Evolutionary conservation across 176 grass and related monocot species (phyloP).

Genomic region (Alloteropsis semialata): DNA sequence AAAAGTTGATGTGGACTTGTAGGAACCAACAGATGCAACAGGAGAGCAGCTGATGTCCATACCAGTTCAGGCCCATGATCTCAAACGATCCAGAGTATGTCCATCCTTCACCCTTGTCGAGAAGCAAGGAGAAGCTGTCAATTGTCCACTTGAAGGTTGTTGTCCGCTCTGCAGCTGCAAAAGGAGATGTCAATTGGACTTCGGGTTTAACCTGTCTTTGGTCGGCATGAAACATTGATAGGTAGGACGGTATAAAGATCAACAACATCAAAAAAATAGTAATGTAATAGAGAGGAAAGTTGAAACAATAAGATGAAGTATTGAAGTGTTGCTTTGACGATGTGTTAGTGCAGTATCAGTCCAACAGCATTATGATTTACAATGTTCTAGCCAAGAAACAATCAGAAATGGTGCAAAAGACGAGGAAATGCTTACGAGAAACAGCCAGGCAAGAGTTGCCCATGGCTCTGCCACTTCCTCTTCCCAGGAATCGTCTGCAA

Average conservation of each 20-base stretch:
- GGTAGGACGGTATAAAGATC: neutral
- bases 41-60: neutral
- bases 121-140: slow-evolving; percentile 28
- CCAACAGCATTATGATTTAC: neutral
- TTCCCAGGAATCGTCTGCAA: neutral
- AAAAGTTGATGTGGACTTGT: neutral
- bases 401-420: neutral
- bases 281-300: neutral
- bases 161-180: neutral
- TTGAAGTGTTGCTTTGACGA: neutral
- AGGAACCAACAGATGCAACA: neutral
- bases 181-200: neutral
- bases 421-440: neutral
- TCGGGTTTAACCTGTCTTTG: neutral
- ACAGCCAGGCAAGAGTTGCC: neutral
- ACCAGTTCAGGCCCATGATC: neutral
- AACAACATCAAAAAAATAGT: neutral
- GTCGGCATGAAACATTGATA: neutral
- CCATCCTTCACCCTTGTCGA: slow-evolving; percentile 22
- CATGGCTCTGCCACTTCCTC: neutral
- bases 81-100: slow-evolving; percentile 12
- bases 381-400: neutral
- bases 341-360: neutral
- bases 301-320: neutral
- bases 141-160: slow-evolving; percentile 37